Evolutionary conservation across 441 rosid species (phyloP).

Genomic region (Adansonia gregorii): DNA sequence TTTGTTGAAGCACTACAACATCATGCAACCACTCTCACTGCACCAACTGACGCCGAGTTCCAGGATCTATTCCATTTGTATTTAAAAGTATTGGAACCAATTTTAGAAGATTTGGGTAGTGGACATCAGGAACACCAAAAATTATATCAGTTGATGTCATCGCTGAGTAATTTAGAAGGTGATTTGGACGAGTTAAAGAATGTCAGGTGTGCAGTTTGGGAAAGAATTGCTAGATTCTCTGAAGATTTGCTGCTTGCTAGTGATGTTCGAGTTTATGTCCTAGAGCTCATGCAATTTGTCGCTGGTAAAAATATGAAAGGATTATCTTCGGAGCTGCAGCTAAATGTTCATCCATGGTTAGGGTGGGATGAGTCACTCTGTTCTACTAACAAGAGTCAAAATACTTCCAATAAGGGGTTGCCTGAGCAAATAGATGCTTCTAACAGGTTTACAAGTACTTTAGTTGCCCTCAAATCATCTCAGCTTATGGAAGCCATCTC

Average conservation of each 20-base stretch:
- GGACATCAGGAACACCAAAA: conserved; percentile 57
- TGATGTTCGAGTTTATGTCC: conserved; percentile 73
- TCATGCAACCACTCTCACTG: conserved; percentile 30
- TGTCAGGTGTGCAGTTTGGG: conserved; percentile 82
- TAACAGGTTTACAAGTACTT: conserved; percentile 71
- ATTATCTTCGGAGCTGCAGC: conserved; percentile 57
- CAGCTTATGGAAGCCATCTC: conserved; percentile 73
- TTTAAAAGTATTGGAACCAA: conserved; percentile 64
- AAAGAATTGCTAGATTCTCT: conserved; percentile 69
- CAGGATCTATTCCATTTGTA: conserved; percentile 66
- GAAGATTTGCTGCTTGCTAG: conserved; percentile 79
- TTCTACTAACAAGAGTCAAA: conserved; percentile 50
- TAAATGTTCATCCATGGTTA: conserved; percentile 76
- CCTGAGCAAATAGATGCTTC: conserved; percentile 60
- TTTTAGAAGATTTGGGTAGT: conserved; percentile 58
- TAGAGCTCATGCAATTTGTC: conserved; percentile 87
- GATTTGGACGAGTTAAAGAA: conserved; percentile 66
- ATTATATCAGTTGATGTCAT: conserved; percentile 67
- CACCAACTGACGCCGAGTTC: conserved; percentile 37
- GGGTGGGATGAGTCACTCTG: conserved; percentile 71
- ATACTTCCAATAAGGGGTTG: conserved; percentile 39
- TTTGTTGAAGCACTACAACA: conserved; percentile 57
- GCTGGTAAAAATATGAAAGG: conserved; percentile 65
- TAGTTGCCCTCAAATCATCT: conserved; percentile 91
- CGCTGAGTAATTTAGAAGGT: conserved; percentile 84